Conservation (phyloP, 2,329 filamentous ascomycete species). For the Alternaria gaisen region DNA sequence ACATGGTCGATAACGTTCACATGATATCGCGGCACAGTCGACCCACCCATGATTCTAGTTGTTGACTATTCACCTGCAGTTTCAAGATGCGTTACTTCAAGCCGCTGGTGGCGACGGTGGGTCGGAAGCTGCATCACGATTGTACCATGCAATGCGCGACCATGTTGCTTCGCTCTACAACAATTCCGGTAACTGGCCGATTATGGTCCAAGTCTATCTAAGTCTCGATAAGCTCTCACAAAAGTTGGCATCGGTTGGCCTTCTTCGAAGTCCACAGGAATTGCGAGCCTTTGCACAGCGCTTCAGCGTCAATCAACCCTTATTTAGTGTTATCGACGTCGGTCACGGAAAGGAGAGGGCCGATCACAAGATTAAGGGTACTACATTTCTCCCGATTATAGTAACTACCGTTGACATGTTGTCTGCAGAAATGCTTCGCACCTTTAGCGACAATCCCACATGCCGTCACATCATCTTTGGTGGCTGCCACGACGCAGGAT, state of each 20-base stretch:
- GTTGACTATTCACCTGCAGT: slow-evolving; percentile 36
- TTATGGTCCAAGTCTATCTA: slow-evolving; percentile 58
- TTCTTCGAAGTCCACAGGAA: slow-evolving; percentile 52
- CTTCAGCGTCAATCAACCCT: slow-evolving; percentile 56
- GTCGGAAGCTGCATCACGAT: slow-evolving; percentile 56
- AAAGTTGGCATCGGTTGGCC: slow-evolving; percentile 53
- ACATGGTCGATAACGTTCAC: background rate
- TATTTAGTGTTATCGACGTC: slow-evolving; percentile 60
- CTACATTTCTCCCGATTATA: background rate
- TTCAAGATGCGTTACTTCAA: slow-evolving; percentile 55
- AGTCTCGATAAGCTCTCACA: slow-evolving; percentile 57
- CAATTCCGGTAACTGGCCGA: slow-evolving; percentile 54
- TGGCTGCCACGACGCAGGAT: slow-evolving; percentile 59
- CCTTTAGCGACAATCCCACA: slow-evolving; percentile 57
- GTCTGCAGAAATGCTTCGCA: slow-evolving; percentile 54
- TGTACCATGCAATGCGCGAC: slow-evolving; percentile 53
- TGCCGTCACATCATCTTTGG: slow-evolving; percentile 60
- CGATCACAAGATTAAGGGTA: slow-evolving; percentile 58
- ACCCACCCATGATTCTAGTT: background rate
- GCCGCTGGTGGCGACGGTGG: slow-evolving; percentile 54
- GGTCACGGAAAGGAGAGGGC: slow-evolving; percentile 58
- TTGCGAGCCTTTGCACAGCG: slow-evolving; percentile 54
- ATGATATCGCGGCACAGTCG: background rate
- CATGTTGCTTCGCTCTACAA: slow-evolving; percentile 54
- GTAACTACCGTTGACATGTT: slow-evolving; percentile 12